Conservation (phyloP, 2,329 filamentous ascomycete species). For the Ophiostoma quercus region DNA sequence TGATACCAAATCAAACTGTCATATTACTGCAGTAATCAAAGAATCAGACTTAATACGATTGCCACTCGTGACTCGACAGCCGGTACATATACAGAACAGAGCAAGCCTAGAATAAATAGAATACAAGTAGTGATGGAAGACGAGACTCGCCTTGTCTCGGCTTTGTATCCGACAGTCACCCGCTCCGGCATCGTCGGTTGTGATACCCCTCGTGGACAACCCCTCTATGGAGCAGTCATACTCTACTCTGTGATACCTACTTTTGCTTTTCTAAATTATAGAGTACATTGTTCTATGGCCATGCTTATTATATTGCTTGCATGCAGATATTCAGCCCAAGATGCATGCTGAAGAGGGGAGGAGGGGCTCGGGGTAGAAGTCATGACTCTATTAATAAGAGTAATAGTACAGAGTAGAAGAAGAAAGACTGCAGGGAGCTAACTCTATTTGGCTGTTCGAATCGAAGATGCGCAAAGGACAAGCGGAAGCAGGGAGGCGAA, state of each 20-base stretch:
- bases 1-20: neutral
- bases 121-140: too few relatives aligned
- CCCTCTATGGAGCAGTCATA: neutral
- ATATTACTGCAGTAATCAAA: neutral
- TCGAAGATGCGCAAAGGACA: neutral
- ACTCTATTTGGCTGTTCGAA: slow-evolving; percentile 5
- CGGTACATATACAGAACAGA: neutral
- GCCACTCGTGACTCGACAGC: neutral
- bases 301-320: neutral
- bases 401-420: neutral
- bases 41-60: too few relatives aligned
- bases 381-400: neutral
- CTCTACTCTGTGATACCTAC: neutral
- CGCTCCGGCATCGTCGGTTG: slow-evolving; percentile 16
- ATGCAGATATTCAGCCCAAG: neutral
- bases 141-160: slow-evolving; percentile 7
- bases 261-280: neutral
- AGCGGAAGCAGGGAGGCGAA: neutral
- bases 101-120: too few relatives aligned
- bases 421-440: neutral
- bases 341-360: neutral
- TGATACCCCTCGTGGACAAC: slow-evolving; percentile 12
- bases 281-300: neutral
- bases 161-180: slow-evolving; percentile 4
- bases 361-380: neutral